Percentiles rank a stretch among this genome's conserved stretches.
Conservation (phyloP, 148 eudicot genomes). For the Fagopyrum tataricum region DNA sequence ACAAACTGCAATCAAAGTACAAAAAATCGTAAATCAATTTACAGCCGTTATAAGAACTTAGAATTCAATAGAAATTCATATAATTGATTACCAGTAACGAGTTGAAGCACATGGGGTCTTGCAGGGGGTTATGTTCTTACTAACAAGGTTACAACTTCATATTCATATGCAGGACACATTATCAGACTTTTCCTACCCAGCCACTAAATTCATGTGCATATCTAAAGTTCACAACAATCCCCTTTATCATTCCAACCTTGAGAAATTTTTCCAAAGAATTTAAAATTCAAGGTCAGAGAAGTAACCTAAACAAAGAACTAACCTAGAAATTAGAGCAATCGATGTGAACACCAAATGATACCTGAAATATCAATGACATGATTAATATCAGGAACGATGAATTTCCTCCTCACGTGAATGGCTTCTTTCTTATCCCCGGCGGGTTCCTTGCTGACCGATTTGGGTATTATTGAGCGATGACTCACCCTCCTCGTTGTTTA, state of each 20-base stretch:
- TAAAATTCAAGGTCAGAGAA: not conserved
- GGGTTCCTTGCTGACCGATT: constrained; percentile 24
- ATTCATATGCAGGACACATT: no score
- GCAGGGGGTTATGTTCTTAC: no score
- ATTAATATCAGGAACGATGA: constrained; percentile 27
- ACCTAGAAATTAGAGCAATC: not conserved
- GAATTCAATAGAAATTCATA: no score
- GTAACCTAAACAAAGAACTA: not conserved
- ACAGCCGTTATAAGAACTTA: no score
- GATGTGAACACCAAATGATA: constrained; percentile 13
- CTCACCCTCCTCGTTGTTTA: constrained; percentile 22
- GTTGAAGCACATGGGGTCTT: no score
- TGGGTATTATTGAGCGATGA: constrained; percentile 46
- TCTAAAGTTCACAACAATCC: not conserved
- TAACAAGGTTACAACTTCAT: no score
- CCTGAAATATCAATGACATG: constrained; percentile 43
- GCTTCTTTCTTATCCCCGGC: constrained; percentile 20
- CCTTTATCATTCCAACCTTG: not conserved
- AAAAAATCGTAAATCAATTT: no score
- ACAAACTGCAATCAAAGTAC: no score
- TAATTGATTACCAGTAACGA: no score
- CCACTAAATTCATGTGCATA: not conserved
- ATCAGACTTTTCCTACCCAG: no score
- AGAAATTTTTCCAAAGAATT: not conserved
- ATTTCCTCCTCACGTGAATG: constrained; percentile 21